Evolutionary conservation across 2,329 filamentous ascomycete species (phyloP), one percentile per base, ranked within the genome.

Genomic region (Kalaharituber pfeilii): DNA sequence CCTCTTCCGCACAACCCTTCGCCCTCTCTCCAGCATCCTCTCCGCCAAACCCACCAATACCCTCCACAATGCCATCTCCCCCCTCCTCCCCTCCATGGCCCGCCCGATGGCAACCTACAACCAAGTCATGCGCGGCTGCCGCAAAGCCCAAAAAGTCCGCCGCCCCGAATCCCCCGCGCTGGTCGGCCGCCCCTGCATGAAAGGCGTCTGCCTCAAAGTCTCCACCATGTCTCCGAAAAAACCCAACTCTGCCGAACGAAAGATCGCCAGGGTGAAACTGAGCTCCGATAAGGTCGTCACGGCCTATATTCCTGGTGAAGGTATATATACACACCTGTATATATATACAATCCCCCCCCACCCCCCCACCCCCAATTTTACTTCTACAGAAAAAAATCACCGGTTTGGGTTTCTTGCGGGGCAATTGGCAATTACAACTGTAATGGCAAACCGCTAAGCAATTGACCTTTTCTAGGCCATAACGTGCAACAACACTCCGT

Each of bases 401-500:
- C n/a, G n/a, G n/a, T n/a, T n/a, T n/a, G n/a, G n/a, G n/a, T n/a
- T n/a, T n/a, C n/a, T n/a, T n/a, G n/a, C n/a, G n/a, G n/a, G n/a
- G n/a, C n/a, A n/a, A n/a, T n/a, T n/a, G n/a, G n/a, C n/a, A n/a
- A n/a, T n/a, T n/a, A n/a, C n/a, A n/a, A n/a, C n/a, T n/a, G n/a
- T n/a, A n/a, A n/a, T n/a, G n/a, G n/a, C n/a, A n/a, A n/a, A n/a
- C n/a, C n/a, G n/a, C n/a, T n/a, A n/a, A n/a, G n/a, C n/a, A n/a
- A n/a, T n/a, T n/a, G n/a, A n/a, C n/a, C n/a, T n/a, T n/a, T 4
- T 56, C 2, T 62, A 79, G 77, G 91, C 50, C 91, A 98, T 72
- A 98, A 96, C 70, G 88, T 96, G 62, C 89, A 96, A 75, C 91
- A 96, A 76, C 93, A 98, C 74, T 93, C 84, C 64, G 91, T 98